A percentile compares a stretch with the other conserved stretches of the same genome.
phyloP scores from a whole-genome alignment of 129 eudicot genomes.

The Tagetes erecta region DNA sequence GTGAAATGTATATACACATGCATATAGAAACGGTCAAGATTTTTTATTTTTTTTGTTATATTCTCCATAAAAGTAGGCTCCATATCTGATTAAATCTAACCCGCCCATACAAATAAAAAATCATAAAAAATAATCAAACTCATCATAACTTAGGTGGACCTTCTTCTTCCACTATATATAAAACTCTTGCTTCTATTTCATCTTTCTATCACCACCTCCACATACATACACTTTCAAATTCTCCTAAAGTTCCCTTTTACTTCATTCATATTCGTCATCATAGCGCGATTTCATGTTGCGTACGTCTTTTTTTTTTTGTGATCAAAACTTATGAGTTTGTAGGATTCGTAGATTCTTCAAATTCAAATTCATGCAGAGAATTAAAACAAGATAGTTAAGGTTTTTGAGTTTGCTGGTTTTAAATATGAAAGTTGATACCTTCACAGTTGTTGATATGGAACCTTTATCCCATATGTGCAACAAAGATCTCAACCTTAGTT shows the following conservation, averaged over 20 bases:
- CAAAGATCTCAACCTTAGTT: conserved; percentile 47
- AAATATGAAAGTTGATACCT: conserved; percentile 46
- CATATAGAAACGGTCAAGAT: conserved; percentile 17
- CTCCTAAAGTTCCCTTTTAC: conserved; percentile 9
- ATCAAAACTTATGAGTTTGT: background rate
- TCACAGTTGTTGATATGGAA: conserved; percentile 59
- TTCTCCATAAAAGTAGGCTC: conserved; percentile 22
- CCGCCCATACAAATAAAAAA: background rate
- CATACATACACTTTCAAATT: background rate
- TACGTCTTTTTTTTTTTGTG: background rate
- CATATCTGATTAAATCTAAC: conserved; percentile 12
- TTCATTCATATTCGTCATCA: conserved; percentile 2
- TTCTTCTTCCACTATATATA: conserved; percentile 19
- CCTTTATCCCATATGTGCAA: conserved; percentile 40
- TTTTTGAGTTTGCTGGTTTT: conserved; percentile 31
- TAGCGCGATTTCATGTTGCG: background rate
- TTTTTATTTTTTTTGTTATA: conserved; percentile 17
- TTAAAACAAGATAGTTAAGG: conserved; percentile 14
- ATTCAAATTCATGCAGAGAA: conserved; percentile 25
- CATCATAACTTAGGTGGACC: conserved; percentile 26
- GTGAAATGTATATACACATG: background rate
- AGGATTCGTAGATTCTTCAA: conserved; percentile 14
- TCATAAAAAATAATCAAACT: conserved; percentile 10
- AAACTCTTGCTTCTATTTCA: conserved; percentile 25
- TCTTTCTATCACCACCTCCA: conserved; percentile 16